phyloP scores from a whole-genome alignment of 352 stramenopile genomes.

The Hyphochytrium catenoides region DNA sequence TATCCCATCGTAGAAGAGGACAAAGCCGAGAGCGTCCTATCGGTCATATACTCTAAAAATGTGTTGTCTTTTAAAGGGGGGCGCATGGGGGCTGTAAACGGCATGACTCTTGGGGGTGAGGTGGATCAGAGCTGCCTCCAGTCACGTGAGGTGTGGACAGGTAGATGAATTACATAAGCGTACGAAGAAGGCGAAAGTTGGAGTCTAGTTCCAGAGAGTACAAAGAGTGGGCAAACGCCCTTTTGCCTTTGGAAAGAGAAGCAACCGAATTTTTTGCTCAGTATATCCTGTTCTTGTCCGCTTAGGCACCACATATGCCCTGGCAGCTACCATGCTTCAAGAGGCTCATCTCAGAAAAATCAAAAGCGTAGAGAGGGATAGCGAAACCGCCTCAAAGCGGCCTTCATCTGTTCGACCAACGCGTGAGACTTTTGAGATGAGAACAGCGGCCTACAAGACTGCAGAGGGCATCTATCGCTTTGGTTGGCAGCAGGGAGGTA shows the following conservation, averaged over 20 bases:
- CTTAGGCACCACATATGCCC: slow-evolving; percentile 14
- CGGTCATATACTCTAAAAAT: slow-evolving; percentile 9
- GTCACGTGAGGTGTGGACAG: slow-evolving; percentile 13
- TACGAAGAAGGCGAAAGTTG: no score
- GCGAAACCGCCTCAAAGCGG: no score
- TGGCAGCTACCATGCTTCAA: slow-evolving; percentile 11
- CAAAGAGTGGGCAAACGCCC: no score
- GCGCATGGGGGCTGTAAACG: slow-evolving; percentile 11
- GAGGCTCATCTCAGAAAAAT: slow-evolving; percentile 4
- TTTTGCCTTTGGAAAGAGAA: no score
- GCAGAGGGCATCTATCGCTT: slow-evolving; percentile 7
- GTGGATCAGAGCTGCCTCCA: slow-evolving; percentile 11
- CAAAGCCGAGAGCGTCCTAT: slow-evolving; percentile 8
- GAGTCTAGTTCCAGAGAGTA: no score
- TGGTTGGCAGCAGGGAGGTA: slow-evolving; percentile 3
- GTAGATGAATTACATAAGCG: no score
- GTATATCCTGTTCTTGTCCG: no score
- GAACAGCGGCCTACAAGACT: slow-evolving; percentile 11
- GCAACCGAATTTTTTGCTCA: no score
- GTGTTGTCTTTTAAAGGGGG: slow-evolving; percentile 9
- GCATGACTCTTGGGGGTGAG: slow-evolving; percentile 8
- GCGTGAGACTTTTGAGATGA: slow-evolving; percentile 5
- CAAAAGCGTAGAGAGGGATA: no score
- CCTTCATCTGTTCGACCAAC: no score
- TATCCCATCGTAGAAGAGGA: slow-evolving; percentile 4